phyloP scores from a whole-genome alignment of 352 stramenopile genomes.

The Phytophthora pseudosyringae region DNA sequence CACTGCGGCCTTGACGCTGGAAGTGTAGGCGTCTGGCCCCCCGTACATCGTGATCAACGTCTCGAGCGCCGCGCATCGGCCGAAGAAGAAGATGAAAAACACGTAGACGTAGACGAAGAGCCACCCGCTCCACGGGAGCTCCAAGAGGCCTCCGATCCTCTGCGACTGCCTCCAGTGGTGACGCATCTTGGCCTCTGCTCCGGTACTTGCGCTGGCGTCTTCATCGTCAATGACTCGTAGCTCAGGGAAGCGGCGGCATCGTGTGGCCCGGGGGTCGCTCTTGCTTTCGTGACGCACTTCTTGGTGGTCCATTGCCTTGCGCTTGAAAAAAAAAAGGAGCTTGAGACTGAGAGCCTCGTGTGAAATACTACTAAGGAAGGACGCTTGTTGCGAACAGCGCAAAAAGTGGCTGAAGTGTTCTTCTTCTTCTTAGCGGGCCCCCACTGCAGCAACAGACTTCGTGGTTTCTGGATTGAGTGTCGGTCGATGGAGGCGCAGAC shows the following conservation, averaged over 20 bases:
- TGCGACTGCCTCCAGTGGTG: background rate
- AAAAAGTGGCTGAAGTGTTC: too few species aligned
- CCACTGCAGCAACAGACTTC: too few species aligned
- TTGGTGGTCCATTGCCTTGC: background rate
- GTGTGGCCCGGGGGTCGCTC: background rate
- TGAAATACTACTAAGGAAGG: too few species aligned
- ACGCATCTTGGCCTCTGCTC: background rate
- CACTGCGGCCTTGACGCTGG: background rate
- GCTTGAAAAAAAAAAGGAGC: too few species aligned
- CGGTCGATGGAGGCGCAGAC: too few species aligned
- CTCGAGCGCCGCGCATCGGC: constrained; percentile 7
- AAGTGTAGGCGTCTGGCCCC: background rate
- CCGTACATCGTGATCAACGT: constrained; percentile 8
- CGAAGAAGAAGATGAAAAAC: constrained; percentile 9
- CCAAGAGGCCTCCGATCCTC: background rate
- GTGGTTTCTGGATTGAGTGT: too few species aligned
- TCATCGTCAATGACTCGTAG: background rate
- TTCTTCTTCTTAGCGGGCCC: too few species aligned
- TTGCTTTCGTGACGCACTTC: background rate
- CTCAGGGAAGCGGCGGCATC: background rate
- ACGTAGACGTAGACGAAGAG: constrained; percentile 11
- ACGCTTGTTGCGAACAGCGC: too few species aligned
- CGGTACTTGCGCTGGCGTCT: background rate
- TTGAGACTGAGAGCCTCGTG: too few species aligned
- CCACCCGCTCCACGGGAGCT: constrained; percentile 11